A percentile compares a stretch with the other conserved stretches of the same genome.
Evolutionary conservation across 768 basidiomycete genomes (phyloP).

Genomic region (Rhizopogon rudus): DNA sequence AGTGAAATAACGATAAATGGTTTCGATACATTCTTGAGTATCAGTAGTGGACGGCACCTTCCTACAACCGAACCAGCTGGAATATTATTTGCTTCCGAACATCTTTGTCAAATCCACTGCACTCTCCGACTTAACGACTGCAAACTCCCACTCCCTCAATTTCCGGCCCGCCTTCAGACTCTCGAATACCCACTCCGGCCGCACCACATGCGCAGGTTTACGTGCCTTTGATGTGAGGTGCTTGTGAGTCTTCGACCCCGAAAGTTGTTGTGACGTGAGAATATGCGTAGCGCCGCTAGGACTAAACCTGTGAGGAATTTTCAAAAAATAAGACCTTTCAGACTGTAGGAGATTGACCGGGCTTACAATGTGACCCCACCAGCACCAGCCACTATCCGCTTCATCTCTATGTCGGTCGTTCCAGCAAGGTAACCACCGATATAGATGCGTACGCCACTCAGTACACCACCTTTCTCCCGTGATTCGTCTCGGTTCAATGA

Average conservation of each 20-base stretch:
- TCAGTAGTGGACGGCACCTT: background rate
- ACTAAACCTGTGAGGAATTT: constrained; percentile 37
- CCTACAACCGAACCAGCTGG: background rate
- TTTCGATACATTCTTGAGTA: background rate
- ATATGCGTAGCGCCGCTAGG: constrained; percentile 73
- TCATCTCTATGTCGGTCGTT: constrained; percentile 81
- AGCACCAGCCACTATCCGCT: constrained; percentile 54
- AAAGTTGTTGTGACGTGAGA: constrained; percentile 67
- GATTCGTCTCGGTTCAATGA: background rate
- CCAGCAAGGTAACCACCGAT: constrained; percentile 65
- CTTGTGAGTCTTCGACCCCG: constrained; percentile 66
- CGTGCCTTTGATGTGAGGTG: constrained; percentile 48
- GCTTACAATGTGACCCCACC: constrained; percentile 66
- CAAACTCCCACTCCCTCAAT: constrained; percentile 56
- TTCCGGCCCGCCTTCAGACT: constrained; percentile 58
- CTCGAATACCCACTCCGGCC: constrained; percentile 72
- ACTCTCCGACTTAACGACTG: constrained; percentile 37
- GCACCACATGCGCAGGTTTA: constrained; percentile 56
- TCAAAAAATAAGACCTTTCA: background rate
- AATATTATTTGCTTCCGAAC: constrained; percentile 10
- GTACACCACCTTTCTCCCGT: constrained; percentile 17
- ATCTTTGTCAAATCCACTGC: constrained; percentile 36
- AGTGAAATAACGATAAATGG: background rate
- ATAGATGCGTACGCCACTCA: constrained; percentile 51
- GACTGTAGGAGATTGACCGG: background rate